A percentile compares a stretch with the other conserved stretches of the same genome.
Conservation (phyloP, 371 early-diverging fungal genomes). For the Mortierella sp. region DNA sequence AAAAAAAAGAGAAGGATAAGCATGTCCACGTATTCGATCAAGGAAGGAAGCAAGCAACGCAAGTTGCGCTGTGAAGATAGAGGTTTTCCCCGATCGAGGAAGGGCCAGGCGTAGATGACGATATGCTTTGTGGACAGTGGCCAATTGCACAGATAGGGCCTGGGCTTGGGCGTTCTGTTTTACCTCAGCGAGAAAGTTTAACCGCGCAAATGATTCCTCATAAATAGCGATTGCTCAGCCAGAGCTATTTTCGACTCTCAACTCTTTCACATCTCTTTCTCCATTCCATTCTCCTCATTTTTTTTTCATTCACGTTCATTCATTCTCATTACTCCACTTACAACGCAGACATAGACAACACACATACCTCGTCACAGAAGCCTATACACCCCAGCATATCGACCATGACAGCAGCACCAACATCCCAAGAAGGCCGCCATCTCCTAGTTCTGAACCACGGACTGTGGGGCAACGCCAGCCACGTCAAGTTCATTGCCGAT, state of each 20-base stretch:
- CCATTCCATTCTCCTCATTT: neutral
- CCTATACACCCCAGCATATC: neutral
- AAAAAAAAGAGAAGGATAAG: neutral
- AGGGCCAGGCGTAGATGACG: neutral
- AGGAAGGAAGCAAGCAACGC: neutral
- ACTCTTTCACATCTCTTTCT: neutral
- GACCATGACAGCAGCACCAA: neutral
- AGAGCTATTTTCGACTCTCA: neutral
- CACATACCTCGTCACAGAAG: neutral
- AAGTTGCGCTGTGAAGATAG: neutral
- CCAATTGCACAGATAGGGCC: neutral
- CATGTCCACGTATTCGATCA: slow-evolving; percentile 1
- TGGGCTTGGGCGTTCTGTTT: neutral
- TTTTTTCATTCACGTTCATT: neutral
- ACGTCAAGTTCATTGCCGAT: slow-evolving; percentile 50
- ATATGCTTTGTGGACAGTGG: neutral
- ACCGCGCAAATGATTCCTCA: neutral
- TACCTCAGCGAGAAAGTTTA: neutral
- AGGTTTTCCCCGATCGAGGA: too few species aligned
- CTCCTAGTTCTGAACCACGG: slow-evolving; percentile 46
- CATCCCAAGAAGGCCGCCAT: slow-evolving; percentile 33
- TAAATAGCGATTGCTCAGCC: neutral
- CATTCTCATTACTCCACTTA: neutral
- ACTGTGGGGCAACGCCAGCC: slow-evolving; percentile 48
- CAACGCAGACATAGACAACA: neutral